A percentile compares a stretch with the other conserved stretches of the same genome.
Evolutionary conservation across 1,284 basidiomycete genomes (phyloP).

Genomic region (Cerioporus squamosus): DNA sequence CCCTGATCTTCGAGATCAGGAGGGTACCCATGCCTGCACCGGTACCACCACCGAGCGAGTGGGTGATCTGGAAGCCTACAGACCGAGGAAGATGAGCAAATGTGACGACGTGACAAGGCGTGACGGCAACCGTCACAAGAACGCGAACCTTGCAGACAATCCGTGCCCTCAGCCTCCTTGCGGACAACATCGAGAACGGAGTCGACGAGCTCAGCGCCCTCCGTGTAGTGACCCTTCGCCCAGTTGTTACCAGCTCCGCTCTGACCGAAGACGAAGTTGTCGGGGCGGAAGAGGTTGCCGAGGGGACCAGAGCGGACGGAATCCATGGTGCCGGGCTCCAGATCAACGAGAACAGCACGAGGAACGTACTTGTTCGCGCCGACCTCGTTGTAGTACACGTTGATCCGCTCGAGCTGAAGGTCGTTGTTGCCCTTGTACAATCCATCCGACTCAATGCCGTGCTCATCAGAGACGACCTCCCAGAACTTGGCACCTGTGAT

Average conservation of each 20-base stretch:
- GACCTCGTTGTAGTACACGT: conserved; percentile 94
- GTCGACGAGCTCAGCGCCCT: conserved; percentile 96
- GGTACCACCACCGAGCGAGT: conserved; percentile 97
- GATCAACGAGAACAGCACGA: conserved; percentile 92
- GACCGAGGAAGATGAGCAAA: conserved; percentile 12
- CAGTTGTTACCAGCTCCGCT: conserved; percentile 96
- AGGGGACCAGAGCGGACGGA: conserved; percentile 87
- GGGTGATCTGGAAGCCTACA: conserved; percentile 94
- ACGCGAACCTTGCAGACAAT: conserved; percentile 84
- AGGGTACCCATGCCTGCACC: conserved; percentile 94
- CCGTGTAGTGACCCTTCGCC: conserved; percentile 95
- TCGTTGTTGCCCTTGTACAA: conserved; percentile 93
- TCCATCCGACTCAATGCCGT: conserved; percentile 93
- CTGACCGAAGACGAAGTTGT: conserved; percentile 93
- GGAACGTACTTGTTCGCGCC: conserved; percentile 95
- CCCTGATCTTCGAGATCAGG: conserved; percentile 88
- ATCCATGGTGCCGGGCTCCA: conserved; percentile 98
- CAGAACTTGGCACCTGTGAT: conserved; percentile 93
- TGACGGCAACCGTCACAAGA: conserved; percentile 26
- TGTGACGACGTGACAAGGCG: conserved; percentile 19
- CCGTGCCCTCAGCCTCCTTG: conserved; percentile 90
- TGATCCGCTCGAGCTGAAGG: conserved; percentile 97
- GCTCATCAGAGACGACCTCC: conserved; percentile 98
- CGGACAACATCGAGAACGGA: conserved; percentile 89
- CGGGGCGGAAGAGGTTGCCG: conserved; percentile 90